Conservation (phyloP, 129 eudicot species). For the Heracleum sosnowskyi region DNA sequence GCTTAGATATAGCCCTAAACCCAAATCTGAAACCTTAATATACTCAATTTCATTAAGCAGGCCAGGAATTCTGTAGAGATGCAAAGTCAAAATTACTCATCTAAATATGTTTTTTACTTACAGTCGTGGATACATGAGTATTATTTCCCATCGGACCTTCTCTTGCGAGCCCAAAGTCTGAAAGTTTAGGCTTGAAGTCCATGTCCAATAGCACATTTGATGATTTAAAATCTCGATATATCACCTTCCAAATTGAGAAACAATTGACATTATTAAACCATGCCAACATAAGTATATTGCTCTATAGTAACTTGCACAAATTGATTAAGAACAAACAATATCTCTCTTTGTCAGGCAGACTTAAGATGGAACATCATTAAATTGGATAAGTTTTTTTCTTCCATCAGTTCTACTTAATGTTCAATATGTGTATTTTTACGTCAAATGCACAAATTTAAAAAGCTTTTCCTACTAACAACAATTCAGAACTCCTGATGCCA, state of each 20-base stretch:
- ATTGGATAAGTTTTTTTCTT: not conserved
- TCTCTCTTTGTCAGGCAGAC: not conserved
- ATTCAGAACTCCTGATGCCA: not conserved
- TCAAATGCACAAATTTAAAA: not conserved
- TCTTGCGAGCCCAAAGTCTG: conserved; percentile 63
- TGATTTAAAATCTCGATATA: conserved; percentile 50
- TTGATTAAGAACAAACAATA: not conserved
- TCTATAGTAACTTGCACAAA: not conserved
- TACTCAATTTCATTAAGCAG: not conserved
- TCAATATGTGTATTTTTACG: not conserved
- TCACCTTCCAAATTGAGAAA: conserved; percentile 26
- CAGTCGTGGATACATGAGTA: conserved; percentile 55
- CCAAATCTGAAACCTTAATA: not conserved
- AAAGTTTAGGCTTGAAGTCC: conserved; percentile 43
- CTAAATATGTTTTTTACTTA: conserved; percentile 12
- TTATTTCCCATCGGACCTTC: conserved; percentile 49
- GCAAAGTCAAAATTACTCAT: not conserved
- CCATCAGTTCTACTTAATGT: not conserved
- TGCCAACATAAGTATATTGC: not conserved
- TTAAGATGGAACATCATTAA: not conserved
- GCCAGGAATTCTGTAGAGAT: not conserved
- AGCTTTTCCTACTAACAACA: not conserved
- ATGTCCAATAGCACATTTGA: conserved; percentile 48
- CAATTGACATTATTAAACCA: not conserved
- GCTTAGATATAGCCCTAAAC: not conserved